A percentile compares a stretch with the other conserved stretches of the same genome.
Evolutionary conservation across 768 basidiomycete genomes (phyloP).

Genomic region (Auricularia cornea): DNA sequence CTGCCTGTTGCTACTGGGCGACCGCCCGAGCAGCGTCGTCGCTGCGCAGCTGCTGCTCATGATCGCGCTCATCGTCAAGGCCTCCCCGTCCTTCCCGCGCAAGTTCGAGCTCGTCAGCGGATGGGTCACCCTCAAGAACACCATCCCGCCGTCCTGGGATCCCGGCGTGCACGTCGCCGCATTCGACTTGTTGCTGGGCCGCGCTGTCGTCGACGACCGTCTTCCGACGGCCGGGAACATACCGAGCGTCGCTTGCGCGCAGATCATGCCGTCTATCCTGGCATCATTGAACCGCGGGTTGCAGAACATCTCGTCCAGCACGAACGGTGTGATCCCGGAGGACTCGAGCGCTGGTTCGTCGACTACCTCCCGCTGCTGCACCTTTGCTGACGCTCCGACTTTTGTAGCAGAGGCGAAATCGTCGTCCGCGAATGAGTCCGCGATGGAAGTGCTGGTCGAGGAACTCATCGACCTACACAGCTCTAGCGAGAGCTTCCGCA

Average conservation of each 20-base stretch:
- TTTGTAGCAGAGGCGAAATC: neutral
- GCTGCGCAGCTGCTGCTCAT: slow-evolving; percentile 53
- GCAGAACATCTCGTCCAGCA: slow-evolving; percentile 17
- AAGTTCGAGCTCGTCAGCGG: slow-evolving; percentile 84
- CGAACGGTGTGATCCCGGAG: neutral
- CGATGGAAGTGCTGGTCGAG: slow-evolving; percentile 56
- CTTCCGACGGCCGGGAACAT: neutral
- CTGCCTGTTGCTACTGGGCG: slow-evolving; percentile 68
- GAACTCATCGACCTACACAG: slow-evolving; percentile 63
- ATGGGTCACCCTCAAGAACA: slow-evolving; percentile 65
- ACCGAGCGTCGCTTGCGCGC: slow-evolving; percentile 41
- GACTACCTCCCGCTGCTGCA: neutral
- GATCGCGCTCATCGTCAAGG: slow-evolving; percentile 45
- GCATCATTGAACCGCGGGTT: slow-evolving; percentile 57
- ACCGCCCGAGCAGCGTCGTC: slow-evolving; percentile 54
- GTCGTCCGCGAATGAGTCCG: slow-evolving; percentile 20
- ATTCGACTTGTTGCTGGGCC: slow-evolving; percentile 61
- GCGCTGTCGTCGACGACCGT: slow-evolving; percentile 10
- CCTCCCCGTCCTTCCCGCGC: slow-evolving; percentile 56
- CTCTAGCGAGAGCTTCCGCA: slow-evolving; percentile 55
- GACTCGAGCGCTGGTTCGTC: neutral
- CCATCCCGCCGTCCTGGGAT: slow-evolving; percentile 64
- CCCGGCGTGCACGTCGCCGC: slow-evolving; percentile 54
- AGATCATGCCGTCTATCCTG: slow-evolving; percentile 66
- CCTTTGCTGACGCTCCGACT: neutral